Evolutionary conservation across 78 protist species (phyloP), one percentile per base, ranked within the genome.

Genomic region (Cavenderia fasciculata): DNA sequence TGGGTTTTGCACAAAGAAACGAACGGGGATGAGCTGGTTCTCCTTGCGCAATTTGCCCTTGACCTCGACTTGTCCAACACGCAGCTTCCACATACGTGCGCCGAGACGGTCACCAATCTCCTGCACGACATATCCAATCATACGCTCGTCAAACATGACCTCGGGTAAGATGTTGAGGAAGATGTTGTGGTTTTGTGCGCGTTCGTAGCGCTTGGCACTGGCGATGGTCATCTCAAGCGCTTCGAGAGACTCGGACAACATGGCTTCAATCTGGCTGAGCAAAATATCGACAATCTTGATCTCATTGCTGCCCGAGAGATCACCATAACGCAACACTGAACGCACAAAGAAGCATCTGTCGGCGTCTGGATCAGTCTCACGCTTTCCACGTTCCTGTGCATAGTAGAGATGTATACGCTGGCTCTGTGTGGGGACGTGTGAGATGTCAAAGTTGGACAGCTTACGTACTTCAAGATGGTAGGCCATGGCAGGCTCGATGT

Each of bases 401-500:
- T 86, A 90, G 90, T 97, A 96, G 41, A 96, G 44, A 68, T 96
- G 98, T 46, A 86, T 62, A 44, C 87, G 52, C 89, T 91, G 86
- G 36, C 56, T 70, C 49, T 79, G 70, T 59, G 94, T 91, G 43
- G 95, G 92, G n/a, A 77, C 61, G 57, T 73, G 78, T 19, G 59
- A 12, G 27, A 97, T 54, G 68, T 94, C 72, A 82, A 87, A 98
- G 88, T 96, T 94, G 11, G 27, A n/a, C 62, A 98, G 41, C 25
- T 92, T 71, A 33, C 70, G 54, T 36, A 98, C 84, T 70, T 96
- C 98, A 23, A 98, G 93, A 61, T 86, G 75, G 94, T 92, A 87
- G 2, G 97, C 98, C 76, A 95, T 76, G 0, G 98, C 94, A 0
- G 99, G 98, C 34, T 94, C 98, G 36, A 96, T 46, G 87, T 97